A percentile compares a stretch with the other conserved stretches of the same genome.
phyloP scores from a whole-genome alignment of 768 basidiomycete species.

The Rhizopogon salebrosus region DNA sequence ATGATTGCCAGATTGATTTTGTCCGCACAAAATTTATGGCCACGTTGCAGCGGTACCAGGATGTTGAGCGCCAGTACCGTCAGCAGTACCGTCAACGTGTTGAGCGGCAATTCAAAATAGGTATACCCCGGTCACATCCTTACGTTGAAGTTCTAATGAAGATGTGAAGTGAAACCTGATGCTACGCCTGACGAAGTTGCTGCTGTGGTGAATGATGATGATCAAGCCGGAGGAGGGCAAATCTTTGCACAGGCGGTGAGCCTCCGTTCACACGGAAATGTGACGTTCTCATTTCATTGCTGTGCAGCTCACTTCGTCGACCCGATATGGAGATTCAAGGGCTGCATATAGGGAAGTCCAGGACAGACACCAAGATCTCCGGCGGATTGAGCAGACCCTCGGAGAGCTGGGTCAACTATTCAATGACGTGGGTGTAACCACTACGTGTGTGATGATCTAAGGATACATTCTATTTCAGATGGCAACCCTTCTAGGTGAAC shows the following conservation, averaged over 20 bases:
- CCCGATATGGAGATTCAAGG: conserved; percentile 77
- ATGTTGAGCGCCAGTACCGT: conserved; percentile 67
- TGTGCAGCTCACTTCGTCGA: conserved; percentile 64
- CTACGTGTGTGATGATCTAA: conserved; percentile 1
- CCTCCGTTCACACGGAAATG: background rate
- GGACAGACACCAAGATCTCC: conserved; percentile 80
- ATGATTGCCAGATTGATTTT: conserved; percentile 41
- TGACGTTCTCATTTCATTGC: background rate
- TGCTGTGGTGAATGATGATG: conserved; percentile 63
- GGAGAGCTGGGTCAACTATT: conserved; percentile 88
- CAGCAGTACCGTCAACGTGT: conserved; percentile 59
- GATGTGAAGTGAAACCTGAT: conserved; percentile 69
- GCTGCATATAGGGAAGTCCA: conserved; percentile 86
- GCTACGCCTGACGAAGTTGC: conserved; percentile 78
- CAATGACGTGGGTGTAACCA: conserved; percentile 53
- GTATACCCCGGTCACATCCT: conserved; percentile 28
- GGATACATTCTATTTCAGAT: conserved; percentile 42
- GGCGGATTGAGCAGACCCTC: conserved; percentile 79
- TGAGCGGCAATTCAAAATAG: conserved; percentile 76
- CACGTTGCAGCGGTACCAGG: conserved; percentile 73
- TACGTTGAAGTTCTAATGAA: background rate
- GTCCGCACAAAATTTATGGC: conserved; percentile 70
- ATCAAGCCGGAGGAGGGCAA: conserved; percentile 50
- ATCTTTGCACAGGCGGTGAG: conserved; percentile 75
- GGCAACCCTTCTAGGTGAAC: conserved; percentile 72